Evolutionary conservation across 1,284 basidiomycete genomes (phyloP), one percentile per base, ranked within the genome.

Genomic region (Ceratobasidium sp.): DNA sequence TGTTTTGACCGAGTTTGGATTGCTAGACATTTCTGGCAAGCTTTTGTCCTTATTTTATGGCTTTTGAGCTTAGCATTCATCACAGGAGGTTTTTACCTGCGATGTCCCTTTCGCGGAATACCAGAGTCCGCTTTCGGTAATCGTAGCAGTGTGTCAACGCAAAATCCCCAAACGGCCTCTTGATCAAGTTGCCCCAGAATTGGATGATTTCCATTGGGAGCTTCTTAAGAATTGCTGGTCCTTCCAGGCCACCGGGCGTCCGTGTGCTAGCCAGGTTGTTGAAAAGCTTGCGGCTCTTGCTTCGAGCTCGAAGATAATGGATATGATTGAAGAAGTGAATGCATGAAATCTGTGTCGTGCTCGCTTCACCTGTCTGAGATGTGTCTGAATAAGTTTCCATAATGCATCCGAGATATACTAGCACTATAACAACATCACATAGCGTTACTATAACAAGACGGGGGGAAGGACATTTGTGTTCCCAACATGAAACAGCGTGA

Each of bases 401-500:
- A 39, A 39, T 39, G 36, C 36, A 39, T 39, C 36, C 14, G 36
- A 39, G 14, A 6, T 39, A 39, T 39, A 39, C 14, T n/a, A n/a
- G n/a, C 36, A 6, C 14, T 6, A 39, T 39, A 12, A 36, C 57
- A 59, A 39, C 34, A 41, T n/a, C 5, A 39, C 36, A 41, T 36
- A 59, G 23, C 14, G 36, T 59, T 12, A 41, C 21, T 41, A 59
- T n/a, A 59, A 18, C 21, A 59, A 21, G 41, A 9, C 50, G 2
- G 36, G n/a, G 57, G 41, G 5, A 41, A 41, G 45, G 14, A 26
- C 21, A 14, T 52, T 26, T 52, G 50, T 23, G 50, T 52, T 14
- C 28, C 50, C 2, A 52, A 52, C 50, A 52, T n/a, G 41, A 59
- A 41, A 59, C 55, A n/a, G 34, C 57, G 41, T 59, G 57, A 39